Conservation (phyloP, 2,329 filamentous ascomycete genomes). For the Tolypocladium ophioglossoides region DNA sequence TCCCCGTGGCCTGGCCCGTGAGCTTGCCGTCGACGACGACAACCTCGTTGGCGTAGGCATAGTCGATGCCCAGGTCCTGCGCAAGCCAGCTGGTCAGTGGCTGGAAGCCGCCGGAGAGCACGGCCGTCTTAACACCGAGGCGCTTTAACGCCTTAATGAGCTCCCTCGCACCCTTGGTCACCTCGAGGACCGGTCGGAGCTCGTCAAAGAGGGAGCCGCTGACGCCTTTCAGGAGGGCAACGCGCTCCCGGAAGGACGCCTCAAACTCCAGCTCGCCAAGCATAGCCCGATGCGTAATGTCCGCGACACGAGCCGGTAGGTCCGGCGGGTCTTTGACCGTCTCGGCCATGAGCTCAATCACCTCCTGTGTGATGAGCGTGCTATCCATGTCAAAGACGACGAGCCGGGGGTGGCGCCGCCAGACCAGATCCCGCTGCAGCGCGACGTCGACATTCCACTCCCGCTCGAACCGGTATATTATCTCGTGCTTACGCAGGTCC, state of each 20-base stretch:
- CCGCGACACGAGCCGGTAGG: conserved; percentile 70
- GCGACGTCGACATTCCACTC: conserved; percentile 85
- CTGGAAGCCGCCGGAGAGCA: conserved; percentile 85
- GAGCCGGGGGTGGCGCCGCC: conserved; percentile 69
- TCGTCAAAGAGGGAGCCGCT: conserved; percentile 68
- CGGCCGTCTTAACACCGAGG: conserved; percentile 77
- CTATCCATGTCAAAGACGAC: conserved; percentile 99
- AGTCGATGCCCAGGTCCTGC: conserved; percentile 68
- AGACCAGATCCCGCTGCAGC: conserved; percentile 62
- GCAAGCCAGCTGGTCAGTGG: conserved; percentile 84
- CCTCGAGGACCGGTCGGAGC: conserved; percentile 62
- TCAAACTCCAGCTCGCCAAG: conserved; percentile 91
- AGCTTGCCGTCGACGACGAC: conserved; percentile 50
- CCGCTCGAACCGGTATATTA: conserved; percentile 72
- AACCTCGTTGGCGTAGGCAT: conserved; percentile 82
- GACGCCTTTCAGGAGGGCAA: conserved; percentile 71
- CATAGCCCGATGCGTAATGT: conserved; percentile 91
- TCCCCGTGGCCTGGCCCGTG: conserved; percentile 61
- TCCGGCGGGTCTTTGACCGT: conserved; percentile 59
- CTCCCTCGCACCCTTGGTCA: conserved; percentile 70
- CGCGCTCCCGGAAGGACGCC: conserved; percentile 68
- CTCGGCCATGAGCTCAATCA: conserved; percentile 88
- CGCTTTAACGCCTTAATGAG: conserved; percentile 65
- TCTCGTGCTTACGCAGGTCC: conserved; percentile 69
- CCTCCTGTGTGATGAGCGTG: conserved; percentile 93